Percentiles rank a stretch among this genome's conserved stretches.
Conservation (phyloP, 2,329 filamentous ascomycete genomes). For the Didymella pinodella region DNA sequence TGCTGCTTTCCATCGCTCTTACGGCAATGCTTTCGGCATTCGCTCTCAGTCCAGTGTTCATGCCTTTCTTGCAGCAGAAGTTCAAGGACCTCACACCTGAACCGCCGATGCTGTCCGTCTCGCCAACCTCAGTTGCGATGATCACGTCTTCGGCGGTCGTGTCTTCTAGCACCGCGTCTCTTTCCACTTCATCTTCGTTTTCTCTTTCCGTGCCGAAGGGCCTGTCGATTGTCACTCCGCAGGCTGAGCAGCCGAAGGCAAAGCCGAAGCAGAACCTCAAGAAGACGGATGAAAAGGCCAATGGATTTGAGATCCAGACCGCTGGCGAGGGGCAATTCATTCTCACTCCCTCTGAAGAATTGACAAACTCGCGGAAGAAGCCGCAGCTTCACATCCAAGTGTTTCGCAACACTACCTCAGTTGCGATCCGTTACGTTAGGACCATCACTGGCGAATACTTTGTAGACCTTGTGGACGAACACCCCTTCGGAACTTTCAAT, state of each 20-base stretch:
- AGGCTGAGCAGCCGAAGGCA: constrained; percentile 18
- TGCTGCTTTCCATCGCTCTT: constrained; percentile 26
- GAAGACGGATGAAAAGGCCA: constrained; percentile 40
- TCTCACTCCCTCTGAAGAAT: constrained; percentile 58
- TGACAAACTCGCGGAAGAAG: constrained; percentile 53
- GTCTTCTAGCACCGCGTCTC: constrained; percentile 11
- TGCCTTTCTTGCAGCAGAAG: constrained; percentile 22
- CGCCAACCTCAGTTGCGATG: not conserved
- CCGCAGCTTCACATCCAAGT: constrained; percentile 60
- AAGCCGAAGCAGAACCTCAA: constrained; percentile 19
- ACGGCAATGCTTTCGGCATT: constrained; percentile 29
- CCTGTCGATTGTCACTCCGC: constrained; percentile 30
- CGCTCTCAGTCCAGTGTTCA: constrained; percentile 25
- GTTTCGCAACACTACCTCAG: constrained; percentile 52
- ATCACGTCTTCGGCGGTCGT: constrained; percentile 13
- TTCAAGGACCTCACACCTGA: constrained; percentile 11
- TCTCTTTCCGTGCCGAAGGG: constrained; percentile 17
- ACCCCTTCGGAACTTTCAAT: constrained; percentile 59
- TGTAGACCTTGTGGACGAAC: constrained; percentile 58
- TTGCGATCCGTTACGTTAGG: constrained; percentile 56
- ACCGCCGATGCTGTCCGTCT: constrained; percentile 12
- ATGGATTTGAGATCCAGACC: constrained; percentile 61
- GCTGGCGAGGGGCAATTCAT: constrained; percentile 63
- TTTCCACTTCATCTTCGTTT: not conserved
- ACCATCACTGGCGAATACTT: constrained; percentile 64